Conservation (phyloP, 176 grass and related monocot species). For the Eragrostis nindensis region DNA sequence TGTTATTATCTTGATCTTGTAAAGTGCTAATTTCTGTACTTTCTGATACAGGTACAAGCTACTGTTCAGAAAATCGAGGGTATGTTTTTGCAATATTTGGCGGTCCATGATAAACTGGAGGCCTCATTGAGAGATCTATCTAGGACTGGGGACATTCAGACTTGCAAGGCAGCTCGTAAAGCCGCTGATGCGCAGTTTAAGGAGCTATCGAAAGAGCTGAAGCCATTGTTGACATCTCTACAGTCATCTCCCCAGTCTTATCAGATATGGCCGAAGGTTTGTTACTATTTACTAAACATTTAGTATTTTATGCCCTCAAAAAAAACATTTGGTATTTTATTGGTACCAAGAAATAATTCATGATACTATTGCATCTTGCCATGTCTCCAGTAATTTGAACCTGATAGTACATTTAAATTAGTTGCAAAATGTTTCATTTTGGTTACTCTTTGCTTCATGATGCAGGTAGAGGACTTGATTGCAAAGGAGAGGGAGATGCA, state of each 20-base stretch:
- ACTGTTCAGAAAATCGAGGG: constrained; percentile 77
- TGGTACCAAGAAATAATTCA: constrained; percentile 5
- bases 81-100: constrained; percentile 72
- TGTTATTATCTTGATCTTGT: constrained; percentile 19
- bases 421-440: not conserved
- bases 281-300: not conserved
- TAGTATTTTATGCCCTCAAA: no score
- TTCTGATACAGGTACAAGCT: constrained; percentile 63
- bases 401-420: not conserved
- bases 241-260: constrained; percentile 82
- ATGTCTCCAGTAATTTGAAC: no score
- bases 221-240: constrained; percentile 65
- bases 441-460: constrained; percentile 22
- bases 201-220: constrained; percentile 86
- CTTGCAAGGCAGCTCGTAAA: constrained; percentile 87
- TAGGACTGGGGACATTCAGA: constrained; percentile 78
- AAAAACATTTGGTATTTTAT: no score
- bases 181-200: constrained; percentile 89
- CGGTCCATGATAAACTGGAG: constrained; percentile 84
- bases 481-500: constrained; percentile 91
- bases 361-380: not conserved
- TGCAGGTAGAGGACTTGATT: constrained; percentile 76
- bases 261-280: constrained; percentile 91
- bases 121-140: constrained; percentile 78
- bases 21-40: not conserved